Conservation (phyloP, 345 rosid species). For the Microthlaspi erraticum region DNA sequence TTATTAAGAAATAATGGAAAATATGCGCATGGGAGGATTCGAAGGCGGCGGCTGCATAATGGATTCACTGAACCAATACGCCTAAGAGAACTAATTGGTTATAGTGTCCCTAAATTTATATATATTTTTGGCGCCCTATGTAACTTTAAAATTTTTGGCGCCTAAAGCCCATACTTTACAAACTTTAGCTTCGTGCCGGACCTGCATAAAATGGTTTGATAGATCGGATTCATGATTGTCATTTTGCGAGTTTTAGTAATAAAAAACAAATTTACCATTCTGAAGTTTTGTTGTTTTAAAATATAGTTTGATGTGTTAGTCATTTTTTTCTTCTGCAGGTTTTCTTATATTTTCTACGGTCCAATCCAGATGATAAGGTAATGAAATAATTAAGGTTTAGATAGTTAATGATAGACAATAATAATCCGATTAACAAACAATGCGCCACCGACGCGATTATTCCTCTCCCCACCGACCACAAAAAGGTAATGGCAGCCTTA, state of each 20-base stretch:
- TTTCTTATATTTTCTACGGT: not conserved
- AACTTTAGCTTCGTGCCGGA: too few species aligned
- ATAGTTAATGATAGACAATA: not conserved
- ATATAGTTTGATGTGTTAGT: not conserved
- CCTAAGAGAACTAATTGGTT: too few species aligned
- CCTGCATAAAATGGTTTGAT: not conserved
- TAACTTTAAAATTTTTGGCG: too few species aligned
- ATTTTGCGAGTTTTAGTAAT: not conserved
- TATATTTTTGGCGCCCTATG: too few species aligned
- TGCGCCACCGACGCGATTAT: not conserved
- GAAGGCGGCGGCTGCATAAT: too few species aligned
- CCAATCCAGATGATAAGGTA: constrained; percentile 1
- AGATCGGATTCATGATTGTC: constrained; percentile 7
- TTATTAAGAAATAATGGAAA: too few species aligned
- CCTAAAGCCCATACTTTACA: too few species aligned
- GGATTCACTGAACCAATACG: too few species aligned
- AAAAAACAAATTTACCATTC: not conserved
- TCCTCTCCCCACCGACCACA: constrained; percentile 25
- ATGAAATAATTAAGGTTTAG: constrained; percentile 3
- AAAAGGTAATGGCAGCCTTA: constrained; percentile 18
- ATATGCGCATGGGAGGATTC: too few species aligned
- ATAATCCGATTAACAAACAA: not conserved
- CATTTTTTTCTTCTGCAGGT: not conserved
- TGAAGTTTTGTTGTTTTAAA: not conserved
- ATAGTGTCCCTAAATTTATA: too few species aligned